Evolutionary conservation across 2,329 filamentous ascomycete genomes (phyloP), one percentile per base, ranked within the genome.

Genomic region (Diaporthe capsici): DNA sequence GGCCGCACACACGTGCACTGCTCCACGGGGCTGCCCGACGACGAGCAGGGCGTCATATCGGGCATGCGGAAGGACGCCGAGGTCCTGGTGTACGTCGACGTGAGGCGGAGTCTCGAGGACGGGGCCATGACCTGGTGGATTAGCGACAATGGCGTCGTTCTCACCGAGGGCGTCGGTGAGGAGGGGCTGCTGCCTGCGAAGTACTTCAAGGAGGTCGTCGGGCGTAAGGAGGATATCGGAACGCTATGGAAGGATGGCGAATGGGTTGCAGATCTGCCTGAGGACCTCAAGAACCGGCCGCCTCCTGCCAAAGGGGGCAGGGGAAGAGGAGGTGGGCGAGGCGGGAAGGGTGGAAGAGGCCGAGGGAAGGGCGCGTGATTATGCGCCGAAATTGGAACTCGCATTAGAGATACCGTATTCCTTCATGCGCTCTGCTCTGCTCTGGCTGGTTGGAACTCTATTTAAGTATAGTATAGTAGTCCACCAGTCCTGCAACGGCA

Each of bases 1-100:
- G 88, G 87, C 0, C 86, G 97, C 72, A 97, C 94, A 78, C 96
- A 98, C 81, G 93, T 98, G 39, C 97, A 99, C 85, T 98, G 97
- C 82, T 94, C 94, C 2, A 91, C 92, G 8, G 95, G 94, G 0
- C 86, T 96, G 17, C 92, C 94, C 0, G 86, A 85, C 68, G 81
- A 79, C 37, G 84, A 84, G 17, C 84, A 78, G 17, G 80, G 81
- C 3, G 94, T 96, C 2, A 90, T 96, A 34, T 95, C 93, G 53
- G 95, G 95, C 0, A 97, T 98, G 94, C 88, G 96, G 31, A 87
- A 81, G 78, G 95, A 92, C 82, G 94, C 94, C 8, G 93, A 97
- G 84, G 85, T 97, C 55, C 81, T 98, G 77, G 89, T 98, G 39
- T 94, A 94, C 84, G 86, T 98, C 74, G 92, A 98, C 84, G 84